Percentiles rank a stretch among this genome's conserved stretches.
Evolutionary conservation across 2,329 filamentous ascomycete genomes (phyloP).

Genomic region (Plectosphaerella plurivora): DNA sequence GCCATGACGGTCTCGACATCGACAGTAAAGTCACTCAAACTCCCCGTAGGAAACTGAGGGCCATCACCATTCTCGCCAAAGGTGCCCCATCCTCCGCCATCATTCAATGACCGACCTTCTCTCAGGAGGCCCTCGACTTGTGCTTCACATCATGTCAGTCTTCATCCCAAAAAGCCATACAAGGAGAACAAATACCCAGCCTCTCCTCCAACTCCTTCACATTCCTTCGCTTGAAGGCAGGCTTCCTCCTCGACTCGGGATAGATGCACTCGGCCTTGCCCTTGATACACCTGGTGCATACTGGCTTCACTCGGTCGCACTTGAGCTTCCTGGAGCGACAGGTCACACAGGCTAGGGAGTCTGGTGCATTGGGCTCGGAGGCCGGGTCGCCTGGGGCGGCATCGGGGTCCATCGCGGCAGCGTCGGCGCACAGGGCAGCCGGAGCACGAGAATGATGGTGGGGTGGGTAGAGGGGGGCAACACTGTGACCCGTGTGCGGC

Average conservation of each 20-base stretch:
- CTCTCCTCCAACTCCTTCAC: constrained; percentile 87
- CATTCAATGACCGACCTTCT: constrained; percentile 39
- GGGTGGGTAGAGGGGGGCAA: too few relatives aligned
- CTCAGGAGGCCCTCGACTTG: constrained; percentile 80
- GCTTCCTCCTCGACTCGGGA: constrained; percentile 84
- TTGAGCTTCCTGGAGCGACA: constrained; percentile 82
- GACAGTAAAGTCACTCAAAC: constrained; percentile 13
- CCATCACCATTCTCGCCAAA: background rate
- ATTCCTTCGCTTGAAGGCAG: constrained; percentile 81
- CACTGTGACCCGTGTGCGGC: too few relatives aligned
- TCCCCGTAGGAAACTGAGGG: background rate
- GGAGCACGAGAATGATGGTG: background rate
- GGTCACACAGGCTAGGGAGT: constrained; percentile 71
- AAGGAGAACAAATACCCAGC: constrained; percentile 54
- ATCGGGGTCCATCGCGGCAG: constrained; percentile 13
- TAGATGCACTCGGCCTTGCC: constrained; percentile 77
- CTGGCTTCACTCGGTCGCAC: constrained; percentile 73
- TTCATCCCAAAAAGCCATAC: background rate
- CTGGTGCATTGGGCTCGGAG: constrained; percentile 14
- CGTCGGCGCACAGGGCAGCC: background rate
- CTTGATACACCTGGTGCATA: constrained; percentile 74
- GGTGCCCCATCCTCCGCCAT: background rate
- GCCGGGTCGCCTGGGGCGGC: constrained; percentile 8
- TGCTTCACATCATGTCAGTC: constrained; percentile 36
- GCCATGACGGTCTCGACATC: constrained; percentile 12